Conservation (phyloP, 441 rosid species). For the Erodium moschatum region DNA sequence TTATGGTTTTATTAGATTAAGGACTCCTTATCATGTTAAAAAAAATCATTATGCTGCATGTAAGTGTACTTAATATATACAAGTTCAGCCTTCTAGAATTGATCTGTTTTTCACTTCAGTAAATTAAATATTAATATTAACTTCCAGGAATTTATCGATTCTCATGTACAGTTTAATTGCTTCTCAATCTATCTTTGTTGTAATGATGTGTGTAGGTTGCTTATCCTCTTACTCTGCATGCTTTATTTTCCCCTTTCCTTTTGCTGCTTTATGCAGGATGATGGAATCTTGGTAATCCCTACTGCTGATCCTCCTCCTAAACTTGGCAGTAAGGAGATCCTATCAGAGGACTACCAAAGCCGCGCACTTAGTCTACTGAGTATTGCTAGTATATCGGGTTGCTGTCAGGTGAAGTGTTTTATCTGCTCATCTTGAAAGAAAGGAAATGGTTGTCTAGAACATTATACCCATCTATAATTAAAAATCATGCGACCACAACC, state of each 20-base stretch:
- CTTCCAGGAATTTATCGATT: not conserved
- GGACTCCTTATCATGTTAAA: not conserved
- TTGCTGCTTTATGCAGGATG: constrained; percentile 47
- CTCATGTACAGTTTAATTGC: not conserved
- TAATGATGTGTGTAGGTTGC: not conserved
- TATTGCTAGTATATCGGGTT: constrained; percentile 87
- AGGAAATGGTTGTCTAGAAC: not conserved
- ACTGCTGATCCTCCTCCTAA: constrained; percentile 73
- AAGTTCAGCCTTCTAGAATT: not conserved
- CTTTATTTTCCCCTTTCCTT: constrained; percentile 7
- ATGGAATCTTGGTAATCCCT: constrained; percentile 80
- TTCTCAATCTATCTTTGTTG: not conserved
- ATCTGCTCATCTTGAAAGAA: not conserved
- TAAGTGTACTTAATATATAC: not conserved
- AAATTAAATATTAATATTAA: not conserved
- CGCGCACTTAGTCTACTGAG: constrained; percentile 53
- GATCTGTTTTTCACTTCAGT: not conserved
- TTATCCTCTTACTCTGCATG: not conserved
- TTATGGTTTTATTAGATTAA: constrained; percentile 2
- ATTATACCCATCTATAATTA: not conserved
- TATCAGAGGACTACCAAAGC: constrained; percentile 58
- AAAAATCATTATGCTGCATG: not conserved
- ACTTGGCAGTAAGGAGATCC: constrained; percentile 68
- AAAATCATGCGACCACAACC: not conserved
- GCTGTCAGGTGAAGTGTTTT: constrained; percentile 69